Base-by-base conservation (phyloP, 768 basidiomycete species). In the Auriscalpium microsporum region DNA sequence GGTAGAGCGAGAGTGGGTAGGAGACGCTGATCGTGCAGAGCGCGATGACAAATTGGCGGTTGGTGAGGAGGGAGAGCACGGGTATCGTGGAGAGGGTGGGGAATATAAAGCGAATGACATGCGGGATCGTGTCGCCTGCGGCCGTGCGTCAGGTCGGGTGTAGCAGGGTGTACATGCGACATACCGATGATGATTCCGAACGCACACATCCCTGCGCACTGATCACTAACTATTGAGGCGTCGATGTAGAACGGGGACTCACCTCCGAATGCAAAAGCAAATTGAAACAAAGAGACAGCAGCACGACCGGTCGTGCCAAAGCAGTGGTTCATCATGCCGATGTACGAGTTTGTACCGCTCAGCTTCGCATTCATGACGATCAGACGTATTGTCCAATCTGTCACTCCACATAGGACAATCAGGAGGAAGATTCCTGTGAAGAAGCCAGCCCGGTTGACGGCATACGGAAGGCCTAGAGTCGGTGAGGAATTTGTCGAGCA, bases 361-460 rank as follows among this genome's bases (percentile, higher is more conserved):
- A 99, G 75, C 74, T 99, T 99, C 35, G 94, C 95, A 66, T 97
- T 97, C 63, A 92, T 68, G 44, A 98, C 90, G 53, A 99, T 95
- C 34, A 99, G 82, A 16, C 94, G 85, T 54, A 99, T 96, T 3
- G 96, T 99, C 94, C 94, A 96, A 69, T 91, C 90, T n/a, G 96
- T 97, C 42, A 96, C 79, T 17, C 69, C 77, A 51, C 89, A 94
- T 10, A 99, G 74, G 0, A 84, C 68, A 33, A 94, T 73, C 23
- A 99, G 78, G 1, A 99, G 78, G n/a, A 87, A 28, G 19, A 96
- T 71, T 11, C 96, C 96, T 1, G 81, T 82, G 62, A 96, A 78
- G 72, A 99, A 94, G 2, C 96, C 96, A 35, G 96, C 94, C 75
- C 95, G 91, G 60, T 86, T 82, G 50, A 98, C 72, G 38, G 96